phyloP scores from a whole-genome alignment of 768 basidiomycete genomes.

The Amanita polypyramis region DNA sequence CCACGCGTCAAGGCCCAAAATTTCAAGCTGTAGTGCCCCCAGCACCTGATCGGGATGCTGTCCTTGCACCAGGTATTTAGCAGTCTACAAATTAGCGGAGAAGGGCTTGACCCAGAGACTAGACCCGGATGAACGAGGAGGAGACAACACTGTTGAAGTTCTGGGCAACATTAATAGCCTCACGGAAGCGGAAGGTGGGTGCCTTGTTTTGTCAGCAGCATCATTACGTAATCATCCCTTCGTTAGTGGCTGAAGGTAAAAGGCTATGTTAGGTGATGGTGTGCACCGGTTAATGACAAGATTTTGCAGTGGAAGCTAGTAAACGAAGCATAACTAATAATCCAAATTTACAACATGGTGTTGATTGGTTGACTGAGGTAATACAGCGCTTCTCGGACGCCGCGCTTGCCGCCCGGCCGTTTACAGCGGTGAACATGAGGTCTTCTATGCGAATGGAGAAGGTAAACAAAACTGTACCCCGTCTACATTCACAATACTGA shows the following conservation, averaged over 20 bases:
- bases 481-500: neutral
- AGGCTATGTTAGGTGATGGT: neutral
- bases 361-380: conserved; percentile 80
- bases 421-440: conserved; percentile 57
- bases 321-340: conserved; percentile 46
- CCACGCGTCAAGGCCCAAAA: conserved; percentile 82
- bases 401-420: conserved; percentile 41
- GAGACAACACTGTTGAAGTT: conserved; percentile 65
- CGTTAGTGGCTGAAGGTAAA: conserved; percentile 49
- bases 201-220: conserved; percentile 13
- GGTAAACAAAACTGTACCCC: conserved; percentile 26
- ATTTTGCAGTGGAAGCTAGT: conserved; percentile 50
- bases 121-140: conserved; percentile 58
- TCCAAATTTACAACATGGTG: conserved; percentile 39
- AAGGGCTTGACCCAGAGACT: conserved; percentile 12
- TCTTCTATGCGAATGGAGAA: conserved; percentile 47
- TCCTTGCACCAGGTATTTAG: conserved; percentile 25
- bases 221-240: conserved; percentile 14
- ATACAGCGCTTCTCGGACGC: conserved; percentile 65
- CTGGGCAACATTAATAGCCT: conserved; percentile 55
- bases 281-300: neutral
- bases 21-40: conserved; percentile 62
- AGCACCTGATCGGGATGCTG: conserved; percentile 28
- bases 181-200: conserved; percentile 57
- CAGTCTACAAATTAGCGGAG: neutral